phyloP scores from a whole-genome alignment of 2,329 filamentous ascomycete genomes.

The Diaporthe batatas region DNA sequence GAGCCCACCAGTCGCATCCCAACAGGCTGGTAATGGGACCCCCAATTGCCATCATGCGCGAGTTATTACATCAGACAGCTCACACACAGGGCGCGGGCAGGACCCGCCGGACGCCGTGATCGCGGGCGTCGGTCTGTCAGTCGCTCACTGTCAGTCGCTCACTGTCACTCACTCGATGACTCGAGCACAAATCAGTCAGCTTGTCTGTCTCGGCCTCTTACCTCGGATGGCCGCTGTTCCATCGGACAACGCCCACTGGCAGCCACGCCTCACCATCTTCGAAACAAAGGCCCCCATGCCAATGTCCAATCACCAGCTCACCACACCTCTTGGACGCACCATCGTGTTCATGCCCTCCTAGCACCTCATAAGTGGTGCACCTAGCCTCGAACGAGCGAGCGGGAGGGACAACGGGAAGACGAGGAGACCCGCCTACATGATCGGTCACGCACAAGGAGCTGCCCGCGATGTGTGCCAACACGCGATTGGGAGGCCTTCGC shows the following conservation, averaged over 20 bases:
- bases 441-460: conserved; percentile 27
- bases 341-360: conserved; percentile 27
- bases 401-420: conserved; percentile 20
- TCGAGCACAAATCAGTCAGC: not conserved
- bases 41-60: conserved; percentile 18
- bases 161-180: not conserved
- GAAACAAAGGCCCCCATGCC: conserved; percentile 31
- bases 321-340: conserved; percentile 30
- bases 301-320: conserved; percentile 26
- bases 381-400: conserved; percentile 30
- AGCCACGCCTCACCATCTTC: conserved; percentile 34
- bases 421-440: not conserved
- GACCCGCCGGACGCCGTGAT: conserved; percentile 4
- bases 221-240: conserved; percentile 32
- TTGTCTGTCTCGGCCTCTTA: conserved; percentile 29
- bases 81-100: not conserved
- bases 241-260: conserved; percentile 18
- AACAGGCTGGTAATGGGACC: conserved; percentile 22
- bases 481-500: too few species aligned
- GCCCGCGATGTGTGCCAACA: not conserved
- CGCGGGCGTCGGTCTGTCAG: not conserved
- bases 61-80: not conserved
- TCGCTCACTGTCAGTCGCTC: not conserved
- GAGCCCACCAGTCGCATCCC: conserved; percentile 34
- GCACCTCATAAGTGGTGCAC: not conserved